Evolutionary conservation across 2,329 filamentous ascomycete genomes (phyloP), one percentile per base, ranked within the genome.

Genomic region (Fusarium phyllophilum): DNA sequence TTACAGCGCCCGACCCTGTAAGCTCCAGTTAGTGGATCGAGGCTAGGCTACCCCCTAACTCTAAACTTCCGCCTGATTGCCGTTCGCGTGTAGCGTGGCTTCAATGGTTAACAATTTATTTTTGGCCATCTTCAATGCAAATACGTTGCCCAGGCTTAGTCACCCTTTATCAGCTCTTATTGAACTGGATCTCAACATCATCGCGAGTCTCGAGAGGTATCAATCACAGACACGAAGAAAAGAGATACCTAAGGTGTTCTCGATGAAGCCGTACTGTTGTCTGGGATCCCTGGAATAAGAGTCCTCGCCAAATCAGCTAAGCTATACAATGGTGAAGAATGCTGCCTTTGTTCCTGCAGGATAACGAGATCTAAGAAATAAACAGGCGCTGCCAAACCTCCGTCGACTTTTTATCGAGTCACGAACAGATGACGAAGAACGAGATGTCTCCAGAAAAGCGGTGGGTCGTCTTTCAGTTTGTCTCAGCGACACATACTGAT

Each of bases 331-430:
- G 76, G 76, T 78, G 49, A 67, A 57, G 60, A 57, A 45, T 18
- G 17, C 24, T 31, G 33, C 31, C 34, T 48, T 31, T 31, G 24
- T 41, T 31, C 8, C 14, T 6, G 20, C n/a, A 41, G 36, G 8
- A n/a, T n/a, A 31, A 34, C 14, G 14, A 33, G 8, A 51, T 46
- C 63, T 68, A 59, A 66, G 44, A 62, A 55, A 41, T 54, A n/a
- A 52, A 18, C 66, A 93, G 85, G 93, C 93, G 44, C 90, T 98
- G 59, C 96, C 96, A 41, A 98, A 99, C 81, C 89, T 99, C n/a
- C 92, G 96, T 57, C 93, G 96, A 20, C 91, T 99, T 68, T 98
- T 99, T 80, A 96, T 98, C 60, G 96, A 98, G 84, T 93, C 96
- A 38, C 90, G 96, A 66, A 95, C 94, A 7, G 96, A 98, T 80